These are phyloP conservation scores for Piper longum DNA, from an alignment of 164 flowering plant species.

Conservation along the genomic window DNA sequence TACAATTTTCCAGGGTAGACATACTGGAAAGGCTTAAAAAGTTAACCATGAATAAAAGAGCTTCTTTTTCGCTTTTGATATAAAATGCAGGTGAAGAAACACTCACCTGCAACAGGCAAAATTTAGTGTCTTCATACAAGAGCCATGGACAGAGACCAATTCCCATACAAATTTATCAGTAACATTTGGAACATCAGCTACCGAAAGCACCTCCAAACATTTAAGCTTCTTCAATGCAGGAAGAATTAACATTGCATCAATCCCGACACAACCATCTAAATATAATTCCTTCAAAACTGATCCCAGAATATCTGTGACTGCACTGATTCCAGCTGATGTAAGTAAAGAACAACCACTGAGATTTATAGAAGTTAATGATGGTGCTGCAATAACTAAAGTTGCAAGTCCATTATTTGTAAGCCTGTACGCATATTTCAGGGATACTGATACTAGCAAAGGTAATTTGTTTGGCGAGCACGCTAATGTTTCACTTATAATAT, in stretches of 20 bases:
- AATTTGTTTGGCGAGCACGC: conserved; percentile 34
- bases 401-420: conserved; percentile 63
- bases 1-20: too few species aligned
- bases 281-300: conserved; percentile 51
- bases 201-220: conserved; percentile 53
- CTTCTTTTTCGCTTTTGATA: too few species aligned
- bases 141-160: conserved; percentile 29
- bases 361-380: conserved; percentile 54
- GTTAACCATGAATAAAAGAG: too few species aligned
- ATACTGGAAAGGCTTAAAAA: too few species aligned
- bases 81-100: too few species aligned
- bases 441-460: conserved; percentile 42
- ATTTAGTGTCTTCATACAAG: conserved; percentile 52
- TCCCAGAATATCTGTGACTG: conserved; percentile 35
- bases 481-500: conserved; percentile 33
- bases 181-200: conserved; percentile 41
- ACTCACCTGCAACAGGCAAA: conserved; percentile 13
- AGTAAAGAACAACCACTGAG: conserved; percentile 74
- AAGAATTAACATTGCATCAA: conserved; percentile 49
- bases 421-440: conserved; percentile 71
- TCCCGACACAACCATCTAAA: conserved; percentile 50
- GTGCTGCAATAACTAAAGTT: conserved; percentile 53
- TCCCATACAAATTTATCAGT: conserved; percentile 45
- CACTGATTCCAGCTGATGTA: conserved; percentile 35
- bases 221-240: conserved; percentile 48